These are phyloP conservation scores for Parmales sp. DNA, from an alignment of 108 stramenopile genomes.

Conservation along the genomic window DNA sequence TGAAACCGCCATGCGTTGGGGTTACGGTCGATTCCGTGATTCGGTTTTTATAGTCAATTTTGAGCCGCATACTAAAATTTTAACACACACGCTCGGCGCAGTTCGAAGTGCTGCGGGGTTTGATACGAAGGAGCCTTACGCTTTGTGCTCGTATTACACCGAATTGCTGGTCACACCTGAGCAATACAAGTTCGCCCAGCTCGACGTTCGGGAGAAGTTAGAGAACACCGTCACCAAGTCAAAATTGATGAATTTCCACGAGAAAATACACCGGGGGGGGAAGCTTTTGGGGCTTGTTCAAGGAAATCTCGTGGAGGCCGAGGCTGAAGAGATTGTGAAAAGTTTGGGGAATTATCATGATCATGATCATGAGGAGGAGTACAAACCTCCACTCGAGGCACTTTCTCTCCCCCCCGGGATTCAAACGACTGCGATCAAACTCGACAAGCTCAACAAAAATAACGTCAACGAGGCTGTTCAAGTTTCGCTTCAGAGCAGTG, in stretches of 20 bases:
- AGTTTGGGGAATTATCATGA: constrained; percentile 49
- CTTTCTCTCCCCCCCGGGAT: neutral
- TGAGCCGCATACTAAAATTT: too few relatives aligned
- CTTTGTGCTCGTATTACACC: constrained; percentile 54
- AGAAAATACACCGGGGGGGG: constrained; percentile 53
- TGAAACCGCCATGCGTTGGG: too few relatives aligned
- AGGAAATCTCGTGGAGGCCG: constrained; percentile 60
- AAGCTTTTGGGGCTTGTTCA: constrained; percentile 64
- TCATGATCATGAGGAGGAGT: neutral
- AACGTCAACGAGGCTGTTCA: too few relatives aligned
- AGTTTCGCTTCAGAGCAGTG: too few relatives aligned
- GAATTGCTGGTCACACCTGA: constrained; percentile 41
- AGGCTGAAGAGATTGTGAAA: constrained; percentile 53
- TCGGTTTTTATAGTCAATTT: too few relatives aligned
- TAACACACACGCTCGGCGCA: too few relatives aligned
- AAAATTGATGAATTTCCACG: constrained; percentile 49
- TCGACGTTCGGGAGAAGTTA: constrained; percentile 40
- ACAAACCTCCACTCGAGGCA: neutral
- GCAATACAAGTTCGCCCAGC: constrained; percentile 47
- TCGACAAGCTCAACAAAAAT: neutral
- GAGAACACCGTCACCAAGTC: constrained; percentile 27
- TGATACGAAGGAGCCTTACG: constrained; percentile 68
- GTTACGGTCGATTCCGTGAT: too few relatives aligned
- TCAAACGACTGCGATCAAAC: neutral
- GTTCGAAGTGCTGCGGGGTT: constrained; percentile 42